Evolutionary conservation across 345 rosid genomes (phyloP).

Genomic region (Sisymbrium altissimum): DNA sequence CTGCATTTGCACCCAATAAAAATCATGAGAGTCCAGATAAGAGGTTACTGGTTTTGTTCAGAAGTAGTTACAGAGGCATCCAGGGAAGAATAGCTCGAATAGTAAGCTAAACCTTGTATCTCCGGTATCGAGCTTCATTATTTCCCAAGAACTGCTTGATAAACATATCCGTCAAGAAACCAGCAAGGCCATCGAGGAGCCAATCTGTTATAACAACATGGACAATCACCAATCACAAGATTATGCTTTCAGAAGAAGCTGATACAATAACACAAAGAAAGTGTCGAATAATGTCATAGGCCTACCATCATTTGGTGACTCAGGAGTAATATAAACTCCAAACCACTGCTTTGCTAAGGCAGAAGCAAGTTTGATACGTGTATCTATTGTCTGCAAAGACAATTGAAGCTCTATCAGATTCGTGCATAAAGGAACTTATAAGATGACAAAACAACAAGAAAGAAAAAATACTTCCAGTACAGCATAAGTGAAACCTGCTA

Average conservation of each 20-base stretch:
- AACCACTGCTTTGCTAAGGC: slow-evolving; percentile 99
- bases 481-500: slow-evolving; percentile 1
- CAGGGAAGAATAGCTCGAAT: slow-evolving; percentile 9
- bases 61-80: background rate
- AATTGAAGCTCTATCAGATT: slow-evolving; percentile 32
- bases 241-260: slow-evolving; percentile 8
- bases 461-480: background rate
- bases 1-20: slow-evolving; percentile 40
- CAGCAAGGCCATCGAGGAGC: slow-evolving; percentile 97
- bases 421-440: slow-evolving; percentile 5
- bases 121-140: slow-evolving; percentile 86
- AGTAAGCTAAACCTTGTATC: slow-evolving; percentile 75
- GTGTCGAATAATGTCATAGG: slow-evolving; percentile 21
- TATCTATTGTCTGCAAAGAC: slow-evolving; percentile 69
- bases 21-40: background rate
- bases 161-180: slow-evolving; percentile 83
- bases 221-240: slow-evolving; percentile 10
- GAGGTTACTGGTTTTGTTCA: background rate
- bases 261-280: slow-evolving; percentile 6
- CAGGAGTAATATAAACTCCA: slow-evolving; percentile 79
- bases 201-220: slow-evolving; percentile 55
- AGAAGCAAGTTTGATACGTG: slow-evolving; percentile 83
- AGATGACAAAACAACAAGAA: slow-evolving; percentile 11
- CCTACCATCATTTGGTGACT: slow-evolving; percentile 88
- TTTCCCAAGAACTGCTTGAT: slow-evolving; percentile 92